phyloP scores from a whole-genome alignment of 352 stramenopile species.

The Phytophthora pinifolia region DNA sequence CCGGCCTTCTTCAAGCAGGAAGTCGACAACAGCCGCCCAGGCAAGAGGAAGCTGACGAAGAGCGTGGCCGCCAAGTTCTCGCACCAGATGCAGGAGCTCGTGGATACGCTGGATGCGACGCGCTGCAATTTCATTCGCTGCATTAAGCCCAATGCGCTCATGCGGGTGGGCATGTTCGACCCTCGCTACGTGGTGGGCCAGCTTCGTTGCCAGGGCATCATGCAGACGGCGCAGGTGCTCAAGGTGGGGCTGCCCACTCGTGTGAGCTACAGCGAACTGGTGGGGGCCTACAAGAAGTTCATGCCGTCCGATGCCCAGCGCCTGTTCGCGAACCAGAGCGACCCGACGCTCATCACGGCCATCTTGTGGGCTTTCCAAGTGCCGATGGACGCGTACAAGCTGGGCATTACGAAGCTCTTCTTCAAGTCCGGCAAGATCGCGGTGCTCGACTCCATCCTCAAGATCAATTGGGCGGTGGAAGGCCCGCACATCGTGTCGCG shows the following conservation, averaged over 20 bases:
- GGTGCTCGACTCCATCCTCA: conserved; percentile 85
- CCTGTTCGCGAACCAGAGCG: conserved; percentile 79
- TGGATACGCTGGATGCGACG: conserved; percentile 84
- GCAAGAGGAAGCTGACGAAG: conserved; percentile 79
- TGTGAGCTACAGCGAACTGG: conserved; percentile 90
- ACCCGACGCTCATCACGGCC: conserved; percentile 83
- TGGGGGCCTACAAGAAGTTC: conserved; percentile 81
- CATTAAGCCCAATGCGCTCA: conserved; percentile 90
- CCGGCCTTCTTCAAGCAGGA: conserved; percentile 72
- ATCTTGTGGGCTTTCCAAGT: conserved; percentile 92
- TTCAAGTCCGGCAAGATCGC: conserved; percentile 92
- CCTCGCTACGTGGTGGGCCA: conserved; percentile 88
- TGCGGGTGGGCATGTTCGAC: conserved; percentile 82
- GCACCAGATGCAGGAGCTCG: conserved; percentile 87
- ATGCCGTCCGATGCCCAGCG: conserved; percentile 68
- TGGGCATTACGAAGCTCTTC: conserved; percentile 90
- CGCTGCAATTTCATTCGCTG: conserved; percentile 90
- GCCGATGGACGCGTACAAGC: conserved; percentile 79
- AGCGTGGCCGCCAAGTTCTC: conserved; percentile 83
- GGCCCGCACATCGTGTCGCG: conserved; percentile 82
- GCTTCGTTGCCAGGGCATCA: conserved; percentile 87
- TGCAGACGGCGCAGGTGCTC: conserved; percentile 89
- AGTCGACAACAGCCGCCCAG: conserved; percentile 46
- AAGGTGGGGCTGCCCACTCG: conserved; percentile 90
- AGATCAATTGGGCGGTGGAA: conserved; percentile 88